Conservation (phyloP, 192 early-diverging fungal species). For the Backusella macrospora region DNA sequence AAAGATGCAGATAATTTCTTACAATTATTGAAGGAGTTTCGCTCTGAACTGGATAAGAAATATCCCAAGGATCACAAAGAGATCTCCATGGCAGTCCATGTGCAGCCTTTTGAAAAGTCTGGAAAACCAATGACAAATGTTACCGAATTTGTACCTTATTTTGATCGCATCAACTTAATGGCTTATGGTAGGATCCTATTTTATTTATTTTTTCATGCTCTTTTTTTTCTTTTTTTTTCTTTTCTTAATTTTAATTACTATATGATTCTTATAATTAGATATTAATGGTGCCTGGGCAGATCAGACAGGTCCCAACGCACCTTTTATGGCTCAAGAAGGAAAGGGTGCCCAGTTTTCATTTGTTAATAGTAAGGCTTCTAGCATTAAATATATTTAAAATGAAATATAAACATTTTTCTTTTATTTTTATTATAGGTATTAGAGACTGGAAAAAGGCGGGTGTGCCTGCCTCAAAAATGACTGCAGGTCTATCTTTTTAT, state of each 20-base stretch:
- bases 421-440: slow-evolving; percentile 37
- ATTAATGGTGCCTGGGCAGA: slow-evolving; percentile 60
- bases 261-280: slow-evolving; percentile 11
- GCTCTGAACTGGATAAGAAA: slow-evolving; percentile 43
- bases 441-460: slow-evolving; percentile 59
- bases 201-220: neutral
- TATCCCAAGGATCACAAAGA: slow-evolving; percentile 50
- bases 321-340: slow-evolving; percentile 42
- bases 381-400: neutral
- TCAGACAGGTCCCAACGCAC: slow-evolving; percentile 66
- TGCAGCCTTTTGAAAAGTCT: slow-evolving; percentile 57
- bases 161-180: slow-evolving; percentile 72
- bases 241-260: neutral
- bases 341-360: slow-evolving; percentile 46
- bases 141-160: slow-evolving; percentile 48
- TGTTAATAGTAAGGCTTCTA: slow-evolving; percentile 29
- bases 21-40: slow-evolving; percentile 55
- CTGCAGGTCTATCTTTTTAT: slow-evolving; percentile 64
- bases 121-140: slow-evolving; percentile 51
- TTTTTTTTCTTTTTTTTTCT: neutral
- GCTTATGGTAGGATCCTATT: slow-evolving; percentile 60
- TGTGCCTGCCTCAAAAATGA: slow-evolving; percentile 60
- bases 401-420: neutral
- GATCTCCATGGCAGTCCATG: slow-evolving; percentile 64
- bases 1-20: slow-evolving; percentile 64